phyloP scores from a whole-genome alignment of 1,284 basidiomycete genomes.

The Rhodotorula sp. region DNA sequence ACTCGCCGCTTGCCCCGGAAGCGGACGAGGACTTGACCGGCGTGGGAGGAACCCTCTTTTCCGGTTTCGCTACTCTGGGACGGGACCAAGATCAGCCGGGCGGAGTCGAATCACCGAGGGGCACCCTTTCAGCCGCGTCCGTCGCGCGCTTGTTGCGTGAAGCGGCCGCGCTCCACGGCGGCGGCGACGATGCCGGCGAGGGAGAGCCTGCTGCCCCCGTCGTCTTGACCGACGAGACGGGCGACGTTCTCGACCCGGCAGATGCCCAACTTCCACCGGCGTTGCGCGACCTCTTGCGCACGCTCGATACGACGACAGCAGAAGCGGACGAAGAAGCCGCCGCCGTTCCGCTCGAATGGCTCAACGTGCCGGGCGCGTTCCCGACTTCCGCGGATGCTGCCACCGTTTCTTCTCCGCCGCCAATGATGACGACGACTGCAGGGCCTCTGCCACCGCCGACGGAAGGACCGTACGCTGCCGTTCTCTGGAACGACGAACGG shows the following conservation, averaged over 20 bases:
- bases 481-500: conserved; percentile 97
- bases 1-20: background rate
- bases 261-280: background rate
- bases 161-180: background rate
- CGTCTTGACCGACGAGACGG: background rate
- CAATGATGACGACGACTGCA: background rate
- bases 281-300: background rate
- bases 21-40: background rate
- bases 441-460: background rate
- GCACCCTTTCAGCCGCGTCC: background rate
- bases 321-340: background rate
- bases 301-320: background rate
- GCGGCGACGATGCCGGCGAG: too few species aligned
- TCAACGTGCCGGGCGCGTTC: background rate
- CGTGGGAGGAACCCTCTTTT: background rate
- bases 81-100: background rate
- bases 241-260: background rate
- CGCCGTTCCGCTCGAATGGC: background rate
- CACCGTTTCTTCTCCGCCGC: conserved; percentile 34
- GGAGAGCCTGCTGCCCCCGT: background rate
- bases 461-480: conserved; percentile 66
- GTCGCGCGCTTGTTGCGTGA: background rate
- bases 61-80: background rate
- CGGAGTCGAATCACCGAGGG: background rate
- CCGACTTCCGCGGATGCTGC: background rate